A percentile compares a stretch with the other conserved stretches of the same genome.
Conservation (phyloP, 306 rosid genomes). For the Trifolium subterraneum region DNA sequence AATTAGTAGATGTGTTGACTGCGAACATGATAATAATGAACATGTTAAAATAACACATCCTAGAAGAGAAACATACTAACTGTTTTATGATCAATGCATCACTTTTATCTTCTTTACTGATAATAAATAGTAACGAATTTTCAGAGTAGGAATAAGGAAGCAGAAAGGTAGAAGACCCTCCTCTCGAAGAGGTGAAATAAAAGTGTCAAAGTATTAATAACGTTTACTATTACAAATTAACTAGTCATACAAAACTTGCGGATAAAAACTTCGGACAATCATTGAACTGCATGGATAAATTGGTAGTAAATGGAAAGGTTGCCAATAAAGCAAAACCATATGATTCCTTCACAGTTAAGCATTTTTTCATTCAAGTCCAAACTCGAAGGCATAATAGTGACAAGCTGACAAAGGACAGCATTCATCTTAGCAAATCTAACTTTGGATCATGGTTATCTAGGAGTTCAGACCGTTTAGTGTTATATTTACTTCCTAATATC, state of each 20-base stretch:
- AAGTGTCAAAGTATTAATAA: not conserved
- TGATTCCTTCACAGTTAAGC: slow-evolving; percentile 15
- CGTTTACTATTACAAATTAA: slow-evolving; percentile 18
- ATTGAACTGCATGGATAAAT: slow-evolving; percentile 10
- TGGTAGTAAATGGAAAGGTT: not conserved
- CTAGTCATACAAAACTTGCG: not conserved
- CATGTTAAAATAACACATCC: slow-evolving; percentile 1
- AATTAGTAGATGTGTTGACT: slow-evolving; percentile 18
- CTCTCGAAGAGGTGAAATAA: not conserved
- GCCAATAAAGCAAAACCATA: not conserved
- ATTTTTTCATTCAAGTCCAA: slow-evolving; percentile 24
- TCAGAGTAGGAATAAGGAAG: slow-evolving; percentile 9
- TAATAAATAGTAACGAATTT: not conserved
- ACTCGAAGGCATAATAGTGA: not conserved
- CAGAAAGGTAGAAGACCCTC: slow-evolving; percentile 16
- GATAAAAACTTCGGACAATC: slow-evolving; percentile 12
- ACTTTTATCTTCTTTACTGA: not conserved
- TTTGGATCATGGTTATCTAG: not conserved
- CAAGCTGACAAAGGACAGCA: slow-evolving; percentile 10
- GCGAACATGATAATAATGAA: slow-evolving; percentile 1
- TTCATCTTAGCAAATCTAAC: not conserved
- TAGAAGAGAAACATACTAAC: not conserved
- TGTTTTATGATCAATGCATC: not conserved
- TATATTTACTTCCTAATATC: not conserved
- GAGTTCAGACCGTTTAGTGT: not conserved